phyloP scores from a whole-genome alignment of 306 rosid genomes.

The Cotoneaster glaucophyllus region DNA sequence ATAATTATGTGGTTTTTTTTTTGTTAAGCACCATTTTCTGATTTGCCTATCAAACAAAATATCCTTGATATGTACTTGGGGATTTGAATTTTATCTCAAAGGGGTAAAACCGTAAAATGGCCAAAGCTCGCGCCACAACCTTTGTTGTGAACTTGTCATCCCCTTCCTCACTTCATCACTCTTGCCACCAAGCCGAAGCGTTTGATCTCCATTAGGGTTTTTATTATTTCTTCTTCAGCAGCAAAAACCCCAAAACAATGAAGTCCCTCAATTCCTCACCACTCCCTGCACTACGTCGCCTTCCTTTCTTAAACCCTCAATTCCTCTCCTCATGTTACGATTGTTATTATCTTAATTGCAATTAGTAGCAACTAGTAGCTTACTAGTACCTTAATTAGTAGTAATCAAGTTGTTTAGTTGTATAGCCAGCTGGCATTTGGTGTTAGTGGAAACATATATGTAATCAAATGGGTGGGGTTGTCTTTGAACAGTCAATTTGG shows the following conservation, averaged over 20 bases:
- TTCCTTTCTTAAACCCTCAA: conserved; percentile 16
- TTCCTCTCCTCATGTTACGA: conserved; percentile 23
- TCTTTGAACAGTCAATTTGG: no score
- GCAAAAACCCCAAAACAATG: not conserved
- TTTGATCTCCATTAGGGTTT: not conserved
- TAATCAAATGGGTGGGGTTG: no score
- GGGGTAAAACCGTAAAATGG: not conserved
- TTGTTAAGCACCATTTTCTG: not conserved
- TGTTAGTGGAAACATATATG: no score
- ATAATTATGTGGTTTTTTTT: no score
- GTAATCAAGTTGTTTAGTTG: no score
- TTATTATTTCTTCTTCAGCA: not conserved
- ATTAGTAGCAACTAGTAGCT: no score
- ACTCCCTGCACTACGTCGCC: conserved; percentile 15
- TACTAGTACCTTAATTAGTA: no score
- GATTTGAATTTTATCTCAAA: not conserved
- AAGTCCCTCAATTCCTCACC: conserved; percentile 18
- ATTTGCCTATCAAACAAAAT: not conserved
- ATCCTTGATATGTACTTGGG: not conserved
- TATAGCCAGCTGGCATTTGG: no score
- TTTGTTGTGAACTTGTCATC: not conserved
- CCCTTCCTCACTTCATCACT: not conserved
- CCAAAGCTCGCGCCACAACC: not conserved
- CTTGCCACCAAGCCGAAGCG: not conserved
- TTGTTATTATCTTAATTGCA: no score